phyloP scores from a whole-genome alignment of 139 green algal genomes.

The Chlamydomonas incerta region DNA sequence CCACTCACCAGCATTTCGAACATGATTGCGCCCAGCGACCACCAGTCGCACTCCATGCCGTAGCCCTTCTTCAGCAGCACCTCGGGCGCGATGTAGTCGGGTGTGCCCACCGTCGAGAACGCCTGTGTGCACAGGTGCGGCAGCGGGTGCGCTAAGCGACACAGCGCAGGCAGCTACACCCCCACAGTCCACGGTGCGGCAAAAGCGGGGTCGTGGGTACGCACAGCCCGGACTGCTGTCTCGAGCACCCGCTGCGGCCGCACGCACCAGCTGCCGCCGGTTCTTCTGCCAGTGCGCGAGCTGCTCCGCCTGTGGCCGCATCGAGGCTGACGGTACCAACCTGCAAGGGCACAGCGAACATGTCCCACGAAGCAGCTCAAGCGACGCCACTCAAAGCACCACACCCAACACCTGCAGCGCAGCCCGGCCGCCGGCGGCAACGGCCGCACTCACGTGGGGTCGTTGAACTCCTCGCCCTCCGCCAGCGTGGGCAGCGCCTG shows the following conservation, averaged over 20 bases:
- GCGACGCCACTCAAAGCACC: too few relatives aligned
- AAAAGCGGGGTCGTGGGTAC: too few relatives aligned
- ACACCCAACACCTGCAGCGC: too few relatives aligned
- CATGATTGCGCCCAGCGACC: conserved; percentile 96
- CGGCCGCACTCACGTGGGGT: conserved; percentile 11
- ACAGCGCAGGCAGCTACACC: too few relatives aligned
- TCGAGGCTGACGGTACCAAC: background rate
- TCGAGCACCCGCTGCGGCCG: background rate
- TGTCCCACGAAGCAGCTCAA: too few relatives aligned
- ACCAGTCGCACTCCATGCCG: conserved; percentile 99
- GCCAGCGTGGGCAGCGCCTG: conserved; percentile 64
- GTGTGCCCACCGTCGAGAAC: conserved; percentile 94
- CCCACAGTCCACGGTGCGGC: too few relatives aligned
- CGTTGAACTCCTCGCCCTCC: conserved; percentile 48
- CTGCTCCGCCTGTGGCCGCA: conserved; percentile 53
- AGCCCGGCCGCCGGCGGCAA: too few relatives aligned
- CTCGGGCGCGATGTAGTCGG: conserved; percentile 97
- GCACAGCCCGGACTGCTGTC: background rate
- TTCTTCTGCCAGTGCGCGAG: conserved; percentile 83
- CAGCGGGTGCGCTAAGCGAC: too few relatives aligned
- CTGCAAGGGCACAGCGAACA: background rate
- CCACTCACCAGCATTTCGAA: conserved; percentile 98
- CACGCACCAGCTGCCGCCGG: conserved; percentile 69
- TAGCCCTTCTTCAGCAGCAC: conserved; percentile 98
- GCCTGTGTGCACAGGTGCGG: too few relatives aligned